These are phyloP conservation scores for Phellopilus nigrolimitatus DNA, from an alignment of 1,284 basidiomycete species.

Conservation along the genomic window DNA sequence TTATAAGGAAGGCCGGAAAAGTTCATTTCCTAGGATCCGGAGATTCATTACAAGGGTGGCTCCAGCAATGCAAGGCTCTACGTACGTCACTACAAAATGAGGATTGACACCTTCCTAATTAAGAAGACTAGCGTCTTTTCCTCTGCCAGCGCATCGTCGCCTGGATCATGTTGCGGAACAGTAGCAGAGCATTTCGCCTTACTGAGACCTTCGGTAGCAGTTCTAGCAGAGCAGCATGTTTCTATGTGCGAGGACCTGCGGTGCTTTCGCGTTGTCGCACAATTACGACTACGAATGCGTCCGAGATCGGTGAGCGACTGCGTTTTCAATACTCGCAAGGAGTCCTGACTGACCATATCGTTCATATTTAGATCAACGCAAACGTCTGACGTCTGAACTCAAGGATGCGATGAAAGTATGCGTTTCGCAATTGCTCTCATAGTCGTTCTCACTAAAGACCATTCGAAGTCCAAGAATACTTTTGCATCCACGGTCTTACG, in stretches of 20 bases:
- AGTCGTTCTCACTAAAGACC: conserved; percentile 2
- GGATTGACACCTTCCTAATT: not conserved
- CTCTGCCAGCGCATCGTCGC: not conserved
- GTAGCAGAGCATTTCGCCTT: not conserved
- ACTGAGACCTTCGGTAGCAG: too few species aligned
- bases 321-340: not conserved
- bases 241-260: not conserved
- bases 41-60: too few species aligned
- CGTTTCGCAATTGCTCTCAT: conserved; percentile 6
- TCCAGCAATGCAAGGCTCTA: too few species aligned
- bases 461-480: conserved; percentile 46
- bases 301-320: not conserved
- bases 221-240: not conserved
- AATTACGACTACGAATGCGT: not conserved
- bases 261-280: not conserved
- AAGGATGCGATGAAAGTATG: conserved; percentile 61
- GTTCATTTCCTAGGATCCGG: too few species aligned
- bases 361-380: conserved; percentile 18
- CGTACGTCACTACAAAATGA: too few species aligned
- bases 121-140: not conserved
- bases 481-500: conserved; percentile 54
- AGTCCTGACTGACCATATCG: not conserved
- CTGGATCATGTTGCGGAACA: not conserved
- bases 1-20: too few species aligned
- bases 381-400: conserved; percentile 29